These are phyloP conservation scores for Sugiyamaella xylanicola DNA, from an alignment of 1,139 yeast genomes.

Conservation along the genomic window DNA sequence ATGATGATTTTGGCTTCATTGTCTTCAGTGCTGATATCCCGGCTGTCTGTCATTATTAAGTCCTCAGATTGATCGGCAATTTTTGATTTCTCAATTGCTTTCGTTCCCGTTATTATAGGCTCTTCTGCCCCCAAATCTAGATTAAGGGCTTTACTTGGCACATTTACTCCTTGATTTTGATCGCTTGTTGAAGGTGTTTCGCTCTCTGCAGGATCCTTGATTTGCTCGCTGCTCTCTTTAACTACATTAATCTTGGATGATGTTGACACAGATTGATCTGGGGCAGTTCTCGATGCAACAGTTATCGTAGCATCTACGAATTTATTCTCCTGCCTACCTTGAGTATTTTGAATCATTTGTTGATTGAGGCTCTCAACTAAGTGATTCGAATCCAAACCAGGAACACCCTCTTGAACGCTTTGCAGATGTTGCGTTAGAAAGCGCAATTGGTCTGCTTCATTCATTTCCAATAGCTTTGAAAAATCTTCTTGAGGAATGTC, in stretches of 20 bases:
- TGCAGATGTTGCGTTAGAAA: slow-evolving; percentile 15
- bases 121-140: background rate
- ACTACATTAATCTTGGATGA: too few species aligned
- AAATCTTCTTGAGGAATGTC: slow-evolving; percentile 16
- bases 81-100: background rate
- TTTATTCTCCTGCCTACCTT: background rate
- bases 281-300: background rate
- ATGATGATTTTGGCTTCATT: slow-evolving; percentile 2
- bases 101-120: background rate
- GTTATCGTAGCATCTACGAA: background rate
- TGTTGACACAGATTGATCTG: too few species aligned
- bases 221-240: too few species aligned
- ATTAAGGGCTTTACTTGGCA: background rate
- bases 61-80: background rate
- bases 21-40: background rate
- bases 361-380: too few species aligned
- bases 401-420: slow-evolving; percentile 4
- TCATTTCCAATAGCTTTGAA: slow-evolving; percentile 16
- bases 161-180: too few species aligned
- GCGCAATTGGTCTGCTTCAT: slow-evolving; percentile 14
- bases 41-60: background rate
- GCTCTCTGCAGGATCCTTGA: too few species aligned
- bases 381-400: background rate
- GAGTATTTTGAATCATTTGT: too few species aligned
- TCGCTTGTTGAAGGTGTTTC: too few species aligned